Percentiles rank a stretch among this genome's conserved stretches.
phyloP scores from a whole-genome alignment of 2,329 filamentous ascomycete genomes.

The Pyrenophora tritici-repentis region DNA sequence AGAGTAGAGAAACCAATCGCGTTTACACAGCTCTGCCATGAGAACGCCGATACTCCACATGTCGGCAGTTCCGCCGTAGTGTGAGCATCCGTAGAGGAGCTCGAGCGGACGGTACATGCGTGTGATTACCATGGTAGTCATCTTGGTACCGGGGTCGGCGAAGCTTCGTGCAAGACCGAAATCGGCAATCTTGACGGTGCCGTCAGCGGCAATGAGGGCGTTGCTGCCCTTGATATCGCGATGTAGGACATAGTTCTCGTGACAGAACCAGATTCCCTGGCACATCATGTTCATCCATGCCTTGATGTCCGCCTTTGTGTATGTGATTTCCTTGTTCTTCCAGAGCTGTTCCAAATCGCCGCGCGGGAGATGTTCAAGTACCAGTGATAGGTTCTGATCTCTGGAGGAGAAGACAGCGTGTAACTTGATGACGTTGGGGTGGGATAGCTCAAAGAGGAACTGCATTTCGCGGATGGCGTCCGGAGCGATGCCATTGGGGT shows the following conservation, averaged over 20 bases:
- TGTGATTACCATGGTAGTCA: constrained; percentile 96
- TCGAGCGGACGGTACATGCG: constrained; percentile 96
- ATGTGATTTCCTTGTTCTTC: constrained; percentile 80
- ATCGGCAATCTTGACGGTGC: constrained; percentile 94
- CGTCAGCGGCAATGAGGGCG: constrained; percentile 88
- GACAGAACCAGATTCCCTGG: constrained; percentile 93
- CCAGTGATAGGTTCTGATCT: constrained; percentile 93
- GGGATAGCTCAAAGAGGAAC: constrained; percentile 88
- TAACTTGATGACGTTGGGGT: constrained; percentile 94
- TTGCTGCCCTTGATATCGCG: constrained; percentile 99
- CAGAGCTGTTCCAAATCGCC: constrained; percentile 89
- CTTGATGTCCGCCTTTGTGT: constrained; percentile 90
- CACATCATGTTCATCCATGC: constrained; percentile 98
- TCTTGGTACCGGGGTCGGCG: constrained; percentile 82
- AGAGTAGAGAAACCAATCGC: constrained; percentile 81
- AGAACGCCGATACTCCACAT: constrained; percentile 93
- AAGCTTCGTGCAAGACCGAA: constrained; percentile 92
- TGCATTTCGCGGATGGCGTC: constrained; percentile 96
- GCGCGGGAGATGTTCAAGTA: constrained; percentile 90
- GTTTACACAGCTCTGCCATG: constrained; percentile 85
- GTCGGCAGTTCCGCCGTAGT: constrained; percentile 90
- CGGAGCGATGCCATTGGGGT: constrained; percentile 87
- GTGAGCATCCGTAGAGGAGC: constrained; percentile 84
- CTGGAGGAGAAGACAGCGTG: constrained; percentile 94
- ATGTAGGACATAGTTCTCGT: constrained; percentile 91